phyloP scores from a whole-genome alignment of 2,329 filamentous ascomycete species.

The Cercospora zeae-maydis region DNA sequence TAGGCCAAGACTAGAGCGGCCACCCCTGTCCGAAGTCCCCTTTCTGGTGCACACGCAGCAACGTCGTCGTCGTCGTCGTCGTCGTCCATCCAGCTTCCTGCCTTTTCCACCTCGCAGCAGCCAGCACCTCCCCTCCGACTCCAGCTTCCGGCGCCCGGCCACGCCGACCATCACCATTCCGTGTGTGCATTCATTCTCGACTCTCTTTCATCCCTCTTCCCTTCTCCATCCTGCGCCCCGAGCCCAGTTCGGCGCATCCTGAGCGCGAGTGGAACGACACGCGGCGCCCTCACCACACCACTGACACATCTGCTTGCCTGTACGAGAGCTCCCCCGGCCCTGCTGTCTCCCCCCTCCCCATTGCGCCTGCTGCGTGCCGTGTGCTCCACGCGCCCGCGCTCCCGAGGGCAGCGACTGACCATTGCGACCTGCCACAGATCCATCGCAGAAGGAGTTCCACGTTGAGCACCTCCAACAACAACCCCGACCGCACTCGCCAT shows the following conservation, averaged over 20 bases:
- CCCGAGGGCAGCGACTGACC: slow-evolving; percentile 24
- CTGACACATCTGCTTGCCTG: slow-evolving; percentile 13
- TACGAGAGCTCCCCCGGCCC: slow-evolving; percentile 11
- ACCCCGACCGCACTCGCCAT: slow-evolving; percentile 32
- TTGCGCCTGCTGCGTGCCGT: slow-evolving; percentile 17
- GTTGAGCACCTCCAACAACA: slow-evolving; percentile 23
- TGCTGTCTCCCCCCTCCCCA: not conserved
- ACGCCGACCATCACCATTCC: slow-evolving; percentile 6
- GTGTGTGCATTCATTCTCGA: slow-evolving; percentile 19
- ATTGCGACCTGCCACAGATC: slow-evolving; percentile 18
- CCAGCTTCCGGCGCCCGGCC: slow-evolving; percentile 11
- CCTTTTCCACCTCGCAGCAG: slow-evolving; percentile 8
- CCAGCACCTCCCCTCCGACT: slow-evolving; percentile 10
- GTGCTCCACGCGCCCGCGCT: not conserved
- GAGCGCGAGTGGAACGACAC: slow-evolving; percentile 24
- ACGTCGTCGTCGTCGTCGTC: slow-evolving; percentile 7
- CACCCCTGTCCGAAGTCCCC: slow-evolving; percentile 12
- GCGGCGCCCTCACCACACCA: slow-evolving; percentile 18
- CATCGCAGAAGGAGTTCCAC: slow-evolving; percentile 29
- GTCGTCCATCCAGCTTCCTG: slow-evolving; percentile 12
- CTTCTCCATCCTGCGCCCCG: slow-evolving; percentile 7
- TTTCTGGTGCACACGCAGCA: slow-evolving; percentile 8
- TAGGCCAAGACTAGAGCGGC: slow-evolving; percentile 5
- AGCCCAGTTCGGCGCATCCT: slow-evolving; percentile 9
- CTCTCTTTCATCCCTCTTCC: slow-evolving; percentile 9